A percentile compares a stretch with the other conserved stretches of the same genome.
phyloP scores from a whole-genome alignment of 2,329 filamentous ascomycete genomes.

The Botrytis fragariae region DNA sequence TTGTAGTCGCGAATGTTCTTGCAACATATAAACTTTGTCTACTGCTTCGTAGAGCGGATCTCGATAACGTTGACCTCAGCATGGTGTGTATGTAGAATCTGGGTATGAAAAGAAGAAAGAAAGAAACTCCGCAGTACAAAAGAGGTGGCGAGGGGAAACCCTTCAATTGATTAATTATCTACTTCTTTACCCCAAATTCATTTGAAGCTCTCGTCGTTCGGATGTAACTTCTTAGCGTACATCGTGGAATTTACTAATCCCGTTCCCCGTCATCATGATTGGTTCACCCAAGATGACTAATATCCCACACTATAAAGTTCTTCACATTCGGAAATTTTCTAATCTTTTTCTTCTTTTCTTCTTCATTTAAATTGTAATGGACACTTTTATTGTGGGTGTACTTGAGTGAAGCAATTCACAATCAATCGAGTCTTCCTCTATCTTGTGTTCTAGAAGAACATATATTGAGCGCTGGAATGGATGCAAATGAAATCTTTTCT shows the following conservation, averaged over 20 bases:
- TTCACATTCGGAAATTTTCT: constrained; percentile 27
- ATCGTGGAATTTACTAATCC: constrained; percentile 29
- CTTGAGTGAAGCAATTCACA: constrained; percentile 46
- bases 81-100: constrained; percentile 61
- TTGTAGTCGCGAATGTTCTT: constrained; percentile 79
- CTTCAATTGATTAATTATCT: constrained; percentile 22
- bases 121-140: constrained; percentile 30
- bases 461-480: constrained; percentile 63
- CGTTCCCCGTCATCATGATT: constrained; percentile 27
- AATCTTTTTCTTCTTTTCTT: constrained; percentile 39
- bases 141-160: constrained; percentile 2
- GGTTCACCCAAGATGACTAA: constrained; percentile 25
- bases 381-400: constrained; percentile 71
- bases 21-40: constrained; percentile 59
- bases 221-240: constrained; percentile 21
- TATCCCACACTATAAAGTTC: constrained; percentile 28
- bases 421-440: constrained; percentile 67
- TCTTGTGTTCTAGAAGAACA: constrained; percentile 64
- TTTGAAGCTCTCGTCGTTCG: constrained; percentile 21
- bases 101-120: constrained; percentile 42
- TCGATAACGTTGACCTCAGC: constrained; percentile 66
- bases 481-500: constrained; percentile 60
- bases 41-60: constrained; percentile 65
- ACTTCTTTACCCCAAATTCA: constrained; percentile 18
- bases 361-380: constrained; percentile 56